Base-by-base conservation (phyloP, 148 eudicot genomes). In the Camellia sinensis region DNA sequence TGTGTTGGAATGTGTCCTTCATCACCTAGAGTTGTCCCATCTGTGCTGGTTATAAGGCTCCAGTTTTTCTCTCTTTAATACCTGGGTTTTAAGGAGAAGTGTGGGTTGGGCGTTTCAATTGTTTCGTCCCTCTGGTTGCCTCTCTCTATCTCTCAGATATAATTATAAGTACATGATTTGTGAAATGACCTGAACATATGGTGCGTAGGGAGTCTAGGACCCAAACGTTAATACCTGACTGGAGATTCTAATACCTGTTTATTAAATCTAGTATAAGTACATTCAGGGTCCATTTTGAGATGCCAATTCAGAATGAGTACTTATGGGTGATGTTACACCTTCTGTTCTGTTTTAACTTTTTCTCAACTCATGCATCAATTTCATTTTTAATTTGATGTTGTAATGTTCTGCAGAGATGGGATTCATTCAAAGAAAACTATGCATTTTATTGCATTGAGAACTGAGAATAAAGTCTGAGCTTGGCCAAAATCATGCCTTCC, bases 331-430 rank as follows among this genome's bases (percentile, higher is more conserved):
- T 21, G 37, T 67, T 67, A 5, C 40, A 18, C 71, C 46, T 67
- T 41, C 48, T 67, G 21, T 68, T 50, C 61, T 50, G 60, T 40
- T 72, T 22, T 52, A 12, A 6, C 7, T 18, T 4, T 21, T 17
- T 45, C 10, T 70, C 13, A 50, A n/a, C 52, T 12, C 52, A 18
- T 8, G 44, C 22, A 37, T 17, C 17, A 15, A 45, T 62, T 9
- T 76, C 80, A 82, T 18, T 79, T 19, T 17, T 12, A 68, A 53
- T 41, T 19, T 64, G 59, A 44, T 71, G n/a, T 21, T 78, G 71
- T n/a, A 71, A 63, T 69, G 13, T 76, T 19, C 43, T 78, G 73
- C 87, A 89, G 82, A 74, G 60, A 85, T 78, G 82, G 72, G 22
- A 5, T 15, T 66, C 56, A 14, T 48, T 70, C n/a, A 62, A 40